Evolutionary conservation across 306 rosid genomes (phyloP), one percentile per base, ranked within the genome.

Genomic region (Vigna reflexopilosa): DNA sequence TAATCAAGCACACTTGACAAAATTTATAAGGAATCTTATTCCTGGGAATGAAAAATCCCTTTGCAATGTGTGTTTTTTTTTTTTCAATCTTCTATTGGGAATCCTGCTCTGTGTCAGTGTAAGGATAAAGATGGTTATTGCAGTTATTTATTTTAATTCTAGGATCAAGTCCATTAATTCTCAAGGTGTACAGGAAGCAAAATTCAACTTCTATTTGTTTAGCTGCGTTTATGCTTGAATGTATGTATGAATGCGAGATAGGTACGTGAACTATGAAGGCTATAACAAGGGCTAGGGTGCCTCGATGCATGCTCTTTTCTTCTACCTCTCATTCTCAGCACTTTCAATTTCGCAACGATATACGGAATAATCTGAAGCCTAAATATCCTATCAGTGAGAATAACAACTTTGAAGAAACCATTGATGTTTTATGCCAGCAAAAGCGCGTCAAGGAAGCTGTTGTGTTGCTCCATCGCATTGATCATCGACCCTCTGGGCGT

Each of bases 391-490:
- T 32, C 44, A 32, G 12, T 19, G 67, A 15, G 12, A 40, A 36
- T 63, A 36, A 36, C 48, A 63, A 63, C 0, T 64, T 64, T 36
- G 70, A 64, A 38, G 70, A 64, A 64, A 8, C 70, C 70, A 17
- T 64, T 38, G 16, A 38, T 38, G 28, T 38, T 64, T 38, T 64
- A n/a, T 64, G 70, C 40, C 70, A 38, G 16, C 70, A 64, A 38
- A 64, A 64, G 49, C 70, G 70, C 49, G 36, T 64, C 49, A n/a
- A 36, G 9, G 70, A 64, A n/a, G 70, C 70, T 7, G 30, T 64
- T n/a, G 50, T 38, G 9, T 64, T 64, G 70, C 70, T 64, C 70
- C 70, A 64, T 64, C 50, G 70, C 28, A 38, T n/a, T 17, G 28
- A 64, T 17, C 48, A 38, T 38, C 48, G 30, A 8, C 70, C 70